phyloP scores from a whole-genome alignment of 176 grass and related monocot species.

The Bromus sterilis region DNA sequence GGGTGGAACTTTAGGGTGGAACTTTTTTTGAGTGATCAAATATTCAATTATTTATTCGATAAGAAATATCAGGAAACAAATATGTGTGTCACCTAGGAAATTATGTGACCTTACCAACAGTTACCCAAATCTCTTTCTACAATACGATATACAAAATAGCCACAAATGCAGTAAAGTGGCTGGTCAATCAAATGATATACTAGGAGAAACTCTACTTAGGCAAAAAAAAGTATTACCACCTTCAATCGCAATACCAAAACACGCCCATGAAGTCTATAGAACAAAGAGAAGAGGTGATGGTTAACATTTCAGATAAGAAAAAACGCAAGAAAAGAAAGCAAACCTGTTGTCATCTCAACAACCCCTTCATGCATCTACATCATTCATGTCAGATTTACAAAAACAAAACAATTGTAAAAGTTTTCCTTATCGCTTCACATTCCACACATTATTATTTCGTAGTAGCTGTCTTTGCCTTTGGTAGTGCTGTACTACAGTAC shows the following conservation, averaged over 20 bases:
- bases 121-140: too few relatives aligned
- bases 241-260: not conserved
- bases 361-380: not conserved
- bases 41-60: not conserved
- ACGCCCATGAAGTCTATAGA: not conserved
- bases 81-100: not conserved
- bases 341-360: not conserved
- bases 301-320: not conserved
- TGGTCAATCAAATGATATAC: not conserved
- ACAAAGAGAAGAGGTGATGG: not conserved
- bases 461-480: not conserved
- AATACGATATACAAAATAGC: not conserved
- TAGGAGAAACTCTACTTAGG: not conserved
- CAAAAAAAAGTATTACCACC: not conserved
- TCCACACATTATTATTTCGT: not conserved
- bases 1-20: not conserved
- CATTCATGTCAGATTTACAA: not conserved
- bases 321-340: not conserved
- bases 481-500: too few relatives aligned
- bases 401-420: not conserved
- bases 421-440: not conserved
- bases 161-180: not conserved
- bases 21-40: not conserved
- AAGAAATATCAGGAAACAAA: not conserved
- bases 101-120: not conserved